Evolutionary conservation across 352 stramenopile genomes (phyloP), one percentile per base, ranked within the genome.

Genomic region (Globisporangium nunn): DNA sequence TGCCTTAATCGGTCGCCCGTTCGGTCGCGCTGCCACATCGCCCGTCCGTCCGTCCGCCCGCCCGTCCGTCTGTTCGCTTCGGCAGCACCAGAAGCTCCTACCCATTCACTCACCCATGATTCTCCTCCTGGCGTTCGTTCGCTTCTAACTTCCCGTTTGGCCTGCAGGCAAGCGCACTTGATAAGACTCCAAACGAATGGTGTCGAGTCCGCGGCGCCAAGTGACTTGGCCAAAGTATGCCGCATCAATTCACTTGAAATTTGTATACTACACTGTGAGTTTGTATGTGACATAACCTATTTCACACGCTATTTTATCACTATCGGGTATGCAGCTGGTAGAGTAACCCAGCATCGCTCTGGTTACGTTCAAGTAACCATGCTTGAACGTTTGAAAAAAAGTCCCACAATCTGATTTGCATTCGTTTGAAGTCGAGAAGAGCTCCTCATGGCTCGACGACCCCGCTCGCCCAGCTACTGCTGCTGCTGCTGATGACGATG

Each of bases 71-170:
- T 14, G 28, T 12, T 37, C 23, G 46, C 39, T 17, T 11, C 37
- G 11, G 11, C 37, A 43, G 37, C 37, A 43, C 11, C 37, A 43
- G 37, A 12, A 15, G 6, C 37, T 37, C 23, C 23, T 23, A 50
- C 29, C 23, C 7, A 31, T 23, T 12, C 31, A 46, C 75, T 85
- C 74, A 85, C 75, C 75, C 75, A 85, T 85, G 62, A 70, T 82
- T 79, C 58, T 65, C 58, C 58, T 65, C 58, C 70, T 78, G 72
- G 70, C 62, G 65, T 79, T 72, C 62, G 71, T 72, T 81, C 66
- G 69, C 73, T 76, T 83, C 67, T 67, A 85, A 85, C 75, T 85
- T 85, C 73, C 73, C 73, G 72, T 76, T 79, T 85, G 71, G 56
- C 44, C 28, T 69, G 56, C 48, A 59, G 62, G 61, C 54, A 56